Conservation (phyloP, 768 basidiomycete species). For the Mycena kentingensis region DNA sequence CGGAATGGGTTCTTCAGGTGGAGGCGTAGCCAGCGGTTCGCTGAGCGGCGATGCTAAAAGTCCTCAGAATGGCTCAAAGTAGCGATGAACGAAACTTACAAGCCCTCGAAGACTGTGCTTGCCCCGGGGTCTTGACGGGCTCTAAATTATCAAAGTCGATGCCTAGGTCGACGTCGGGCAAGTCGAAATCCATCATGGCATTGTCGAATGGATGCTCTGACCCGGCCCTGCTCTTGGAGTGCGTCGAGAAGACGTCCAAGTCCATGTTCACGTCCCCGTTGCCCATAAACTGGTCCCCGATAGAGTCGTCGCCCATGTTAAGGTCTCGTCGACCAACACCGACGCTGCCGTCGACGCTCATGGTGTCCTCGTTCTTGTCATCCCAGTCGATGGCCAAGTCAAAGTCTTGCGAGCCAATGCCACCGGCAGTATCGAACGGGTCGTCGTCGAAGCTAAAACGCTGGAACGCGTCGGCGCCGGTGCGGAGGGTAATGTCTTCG, state of each 20-base stretch:
- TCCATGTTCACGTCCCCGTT: conserved; percentile 52
- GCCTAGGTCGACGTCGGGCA: conserved; percentile 46
- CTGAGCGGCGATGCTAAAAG: conserved; percentile 71
- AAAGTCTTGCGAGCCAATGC: conserved; percentile 86
- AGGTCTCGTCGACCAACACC: conserved; percentile 83
- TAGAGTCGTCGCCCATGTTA: conserved; percentile 51
- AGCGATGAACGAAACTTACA: conserved; percentile 46
- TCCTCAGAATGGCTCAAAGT: background rate
- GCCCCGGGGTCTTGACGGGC: conserved; percentile 57
- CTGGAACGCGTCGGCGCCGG: conserved; percentile 64
- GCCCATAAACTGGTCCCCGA: conserved; percentile 64
- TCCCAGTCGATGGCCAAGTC: conserved; percentile 82
- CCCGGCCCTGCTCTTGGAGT: conserved; percentile 58
- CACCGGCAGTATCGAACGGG: conserved; percentile 80
- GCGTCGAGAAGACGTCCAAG: conserved; percentile 62
- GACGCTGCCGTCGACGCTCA: conserved; percentile 61
- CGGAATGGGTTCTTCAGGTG: conserved; percentile 55
- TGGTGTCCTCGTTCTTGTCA: conserved; percentile 54
- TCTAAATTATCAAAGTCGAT: conserved; percentile 62
- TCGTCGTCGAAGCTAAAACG: conserved; percentile 68
- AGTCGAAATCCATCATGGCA: conserved; percentile 50
- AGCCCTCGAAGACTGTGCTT: conserved; percentile 65
- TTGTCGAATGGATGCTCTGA: conserved; percentile 68
- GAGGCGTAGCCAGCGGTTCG: conserved; percentile 77
- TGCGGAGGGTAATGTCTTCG: conserved; percentile 87